Percentiles rank a stretch among this genome's conserved stretches.
These are phyloP conservation scores for Nakazawaea pomicola DNA, from an alignment of 805 yeast species.

Conservation along the genomic window DNA sequence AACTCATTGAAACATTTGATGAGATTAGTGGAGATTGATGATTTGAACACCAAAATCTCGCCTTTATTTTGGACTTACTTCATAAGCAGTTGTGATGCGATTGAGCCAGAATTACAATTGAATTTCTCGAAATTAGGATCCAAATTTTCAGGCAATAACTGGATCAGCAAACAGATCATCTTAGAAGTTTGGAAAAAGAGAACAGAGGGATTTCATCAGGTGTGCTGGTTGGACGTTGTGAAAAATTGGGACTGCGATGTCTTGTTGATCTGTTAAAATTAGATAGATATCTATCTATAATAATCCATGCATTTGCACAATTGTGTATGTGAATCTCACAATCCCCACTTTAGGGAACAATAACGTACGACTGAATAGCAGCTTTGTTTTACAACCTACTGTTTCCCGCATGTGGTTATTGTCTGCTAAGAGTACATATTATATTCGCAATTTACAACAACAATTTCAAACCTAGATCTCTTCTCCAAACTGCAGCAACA, in stretches of 20 bases:
- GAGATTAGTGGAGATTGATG: conserved; percentile 17
- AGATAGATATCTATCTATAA: no score
- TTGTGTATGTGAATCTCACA: no score
- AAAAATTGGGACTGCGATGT: conserved; percentile 48
- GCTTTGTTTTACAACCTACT: no score
- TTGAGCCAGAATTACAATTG: conserved; percentile 24
- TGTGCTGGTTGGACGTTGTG: conserved; percentile 49
- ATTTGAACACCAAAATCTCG: conserved; percentile 20
- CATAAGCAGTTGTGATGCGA: conserved; percentile 37
- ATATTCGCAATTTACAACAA: no score
- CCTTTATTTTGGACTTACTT: conserved; percentile 47
- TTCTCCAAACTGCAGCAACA: no score
- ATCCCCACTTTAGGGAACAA: no score
- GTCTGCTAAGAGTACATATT: no score
- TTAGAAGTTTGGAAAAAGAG: conserved; percentile 46
- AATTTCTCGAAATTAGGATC: conserved; percentile 30
- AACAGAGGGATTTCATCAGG: conserved; percentile 28
- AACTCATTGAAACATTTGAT: conserved; percentile 29
- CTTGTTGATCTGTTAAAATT: no score
- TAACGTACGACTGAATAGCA: no score
- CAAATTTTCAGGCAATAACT: conserved; percentile 34
- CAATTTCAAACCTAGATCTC: no score
- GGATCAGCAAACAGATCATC: conserved; percentile 52
- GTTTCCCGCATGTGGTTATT: no score
- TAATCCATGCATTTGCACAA: no score